These are phyloP conservation scores for Asterophora parasitica DNA, from an alignment of 768 basidiomycete genomes.

Conservation along the genomic window DNA sequence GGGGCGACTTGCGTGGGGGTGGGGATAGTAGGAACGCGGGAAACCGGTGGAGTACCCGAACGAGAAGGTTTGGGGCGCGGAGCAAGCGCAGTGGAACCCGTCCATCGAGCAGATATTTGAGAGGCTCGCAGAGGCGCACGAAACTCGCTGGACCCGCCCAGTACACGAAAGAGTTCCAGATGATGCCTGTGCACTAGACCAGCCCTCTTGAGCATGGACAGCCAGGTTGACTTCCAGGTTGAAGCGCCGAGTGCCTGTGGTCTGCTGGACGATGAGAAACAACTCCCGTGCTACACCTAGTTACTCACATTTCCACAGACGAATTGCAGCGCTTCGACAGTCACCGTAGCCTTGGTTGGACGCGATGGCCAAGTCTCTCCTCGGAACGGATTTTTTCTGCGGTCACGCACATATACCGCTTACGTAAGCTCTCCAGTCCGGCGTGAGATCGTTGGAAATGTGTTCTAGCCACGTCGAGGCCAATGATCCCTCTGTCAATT, in stretches of 20 bases:
- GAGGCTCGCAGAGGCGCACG: conserved; percentile 7
- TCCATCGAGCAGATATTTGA: conserved; percentile 5
- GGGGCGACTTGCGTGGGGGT: background rate
- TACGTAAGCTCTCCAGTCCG: background rate
- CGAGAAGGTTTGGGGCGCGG: background rate
- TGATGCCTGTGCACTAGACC: conserved; percentile 49
- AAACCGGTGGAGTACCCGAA: background rate
- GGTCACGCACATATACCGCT: background rate
- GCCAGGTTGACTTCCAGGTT: conserved; percentile 34
- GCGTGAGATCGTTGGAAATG: no score
- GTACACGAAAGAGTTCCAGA: conserved; percentile 36
- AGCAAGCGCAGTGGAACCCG: background rate
- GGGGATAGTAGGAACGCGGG: background rate
- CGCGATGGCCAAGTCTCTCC: background rate
- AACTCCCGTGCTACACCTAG: background rate
- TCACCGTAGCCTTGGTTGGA: background rate
- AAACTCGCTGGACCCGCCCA: conserved; percentile 16
- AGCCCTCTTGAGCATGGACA: conserved; percentile 74
- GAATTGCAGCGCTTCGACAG: background rate
- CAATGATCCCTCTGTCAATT: background rate
- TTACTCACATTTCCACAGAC: conserved; percentile 12
- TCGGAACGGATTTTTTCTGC: background rate
- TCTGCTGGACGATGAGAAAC: background rate
- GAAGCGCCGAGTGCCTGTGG: conserved; percentile 10
- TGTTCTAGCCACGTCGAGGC: no score